Base-by-base conservation (phyloP, 1,284 basidiomycete genomes). In the Takashimella koratensis region DNA sequence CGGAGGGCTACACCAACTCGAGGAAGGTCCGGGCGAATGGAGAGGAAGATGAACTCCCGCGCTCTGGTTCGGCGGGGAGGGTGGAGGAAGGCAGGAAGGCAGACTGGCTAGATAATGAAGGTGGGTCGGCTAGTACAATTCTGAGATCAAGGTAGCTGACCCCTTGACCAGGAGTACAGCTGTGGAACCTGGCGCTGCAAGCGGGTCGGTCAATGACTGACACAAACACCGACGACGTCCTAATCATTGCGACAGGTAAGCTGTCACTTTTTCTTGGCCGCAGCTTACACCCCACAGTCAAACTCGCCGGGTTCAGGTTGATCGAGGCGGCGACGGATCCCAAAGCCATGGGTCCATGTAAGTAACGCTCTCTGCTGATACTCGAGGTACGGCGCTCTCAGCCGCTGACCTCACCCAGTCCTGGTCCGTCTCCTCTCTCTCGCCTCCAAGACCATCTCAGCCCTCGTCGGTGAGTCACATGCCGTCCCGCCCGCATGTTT, bases 91-190 rank as follows among this genome's bases (percentile, higher is more conserved):
- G 50, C 11, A 43, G 50, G 5, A 26, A 42, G 27, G 41, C 55
- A 16, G 43, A 57, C 41, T 53, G 48, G 48, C 45, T 57, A 1
- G 55, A 57, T 25, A 19, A 47, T 43, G 21, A 57, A 42, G 55
- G 55, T 48, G 20, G 16, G 41, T 45, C 26, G 21, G 5, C 42
- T 43, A n/a, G 8, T n/a, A 51, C 44, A 36, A 36, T 36, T 8
- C 30, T 36, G 16, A 36, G 30, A 36, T 5, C 6, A n/a, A 23
- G 8, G 13, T 19, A 2, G 11, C 53, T 51, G 8, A 48, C 36
- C 13, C 24, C 12, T n/a, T n/a, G n/a, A n/a, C 6, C 52, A 57
- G 56, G 56, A 19, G 46, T 48, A 24, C n/a, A 42, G 4, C 45
- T 57, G 12, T 53, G 52, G 52, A 57, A 57, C 42, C 43, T 40